phyloP scores from a whole-genome alignment of 768 basidiomycete genomes.

The Suillus bovinus region DNA sequence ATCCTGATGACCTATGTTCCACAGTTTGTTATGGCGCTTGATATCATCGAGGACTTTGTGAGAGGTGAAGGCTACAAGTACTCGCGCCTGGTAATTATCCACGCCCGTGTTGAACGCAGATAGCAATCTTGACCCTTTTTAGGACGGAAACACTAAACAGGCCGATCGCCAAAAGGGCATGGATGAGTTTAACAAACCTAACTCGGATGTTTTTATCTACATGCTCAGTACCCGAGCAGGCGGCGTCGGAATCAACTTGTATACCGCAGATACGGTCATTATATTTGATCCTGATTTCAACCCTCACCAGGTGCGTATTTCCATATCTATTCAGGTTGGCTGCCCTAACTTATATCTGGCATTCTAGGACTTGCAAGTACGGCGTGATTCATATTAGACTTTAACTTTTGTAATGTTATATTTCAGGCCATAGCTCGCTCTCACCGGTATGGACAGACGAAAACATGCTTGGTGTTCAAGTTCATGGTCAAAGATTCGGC shows the following conservation, averaged over 20 bases:
- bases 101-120: slow-evolving; percentile 12
- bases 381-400: slow-evolving; percentile 20
- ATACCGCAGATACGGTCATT: slow-evolving; percentile 91
- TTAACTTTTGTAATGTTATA: slow-evolving; percentile 11
- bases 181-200: slow-evolving; percentile 90
- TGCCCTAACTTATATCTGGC: slow-evolving; percentile 15
- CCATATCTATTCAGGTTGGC: not conserved
- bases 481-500: slow-evolving; percentile 94
- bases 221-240: slow-evolving; percentile 92
- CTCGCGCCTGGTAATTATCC: slow-evolving; percentile 63
- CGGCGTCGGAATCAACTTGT: slow-evolving; percentile 89
- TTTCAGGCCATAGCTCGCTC: slow-evolving; percentile 88
- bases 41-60: slow-evolving; percentile 89
- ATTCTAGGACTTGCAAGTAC: slow-evolving; percentile 79
- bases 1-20: not conserved
- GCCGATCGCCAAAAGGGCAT: slow-evolving; percentile 88
- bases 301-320: slow-evolving; percentile 78
- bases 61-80: slow-evolving; percentile 78
- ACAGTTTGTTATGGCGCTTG: slow-evolving; percentile 85
- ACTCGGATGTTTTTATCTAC: slow-evolving; percentile 89
- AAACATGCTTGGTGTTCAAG: slow-evolving; percentile 94
- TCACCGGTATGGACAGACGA: slow-evolving; percentile 93
- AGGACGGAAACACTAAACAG: slow-evolving; percentile 92
- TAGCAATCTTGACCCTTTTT: slow-evolving; percentile 4
- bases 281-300: slow-evolving; percentile 98